A percentile compares a stretch with the other conserved stretches of the same genome.
Evolutionary conservation across 164 flowering plant species (phyloP).

Genomic region (Amborella trichopoda): DNA sequence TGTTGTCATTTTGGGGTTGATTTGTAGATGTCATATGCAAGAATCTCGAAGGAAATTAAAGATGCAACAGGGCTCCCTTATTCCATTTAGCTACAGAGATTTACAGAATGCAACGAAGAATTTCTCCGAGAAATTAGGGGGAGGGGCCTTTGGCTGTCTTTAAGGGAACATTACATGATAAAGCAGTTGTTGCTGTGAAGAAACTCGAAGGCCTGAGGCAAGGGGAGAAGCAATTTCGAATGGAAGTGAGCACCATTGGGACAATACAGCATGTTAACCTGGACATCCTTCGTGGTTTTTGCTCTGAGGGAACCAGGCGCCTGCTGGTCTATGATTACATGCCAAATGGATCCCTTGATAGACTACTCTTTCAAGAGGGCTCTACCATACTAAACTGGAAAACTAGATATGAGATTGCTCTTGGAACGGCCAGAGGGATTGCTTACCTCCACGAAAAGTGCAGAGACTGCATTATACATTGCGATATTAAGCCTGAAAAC

Average conservation of each 20-base stretch:
- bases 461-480: slow-evolving; percentile 28
- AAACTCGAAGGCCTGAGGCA: slow-evolving; percentile 36
- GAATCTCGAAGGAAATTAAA: slow-evolving; percentile 4
- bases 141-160: slow-evolving; percentile 48
- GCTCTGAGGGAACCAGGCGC: slow-evolving; percentile 29
- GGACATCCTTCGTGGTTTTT: slow-evolving; percentile 43
- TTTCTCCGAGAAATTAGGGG: slow-evolving; percentile 40
- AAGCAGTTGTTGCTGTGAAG: slow-evolving; percentile 33
- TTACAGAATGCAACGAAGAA: slow-evolving; percentile 35
- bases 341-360: slow-evolving; percentile 38
- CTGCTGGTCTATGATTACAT: slow-evolving; percentile 47
- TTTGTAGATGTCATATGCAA: slow-evolving; percentile 11
- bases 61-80: slow-evolving; percentile 21
- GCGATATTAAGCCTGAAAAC: slow-evolving; percentile 33
- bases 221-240: slow-evolving; percentile 46
- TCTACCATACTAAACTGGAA: slow-evolving; percentile 16
- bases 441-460: slow-evolving; percentile 27
- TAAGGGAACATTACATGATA: slow-evolving; percentile 31
- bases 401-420: slow-evolving; percentile 20
- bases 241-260: slow-evolving; percentile 65
- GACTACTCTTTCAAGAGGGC: slow-evolving; percentile 19
- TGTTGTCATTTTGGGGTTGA: slow-evolving; percentile 8
- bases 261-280: slow-evolving; percentile 50
- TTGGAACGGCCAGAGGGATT: slow-evolving; percentile 27
- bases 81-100: slow-evolving; percentile 25